Base-by-base conservation (phyloP, 176 grass and related monocot species). In the Aegilops tauschii region DNA sequence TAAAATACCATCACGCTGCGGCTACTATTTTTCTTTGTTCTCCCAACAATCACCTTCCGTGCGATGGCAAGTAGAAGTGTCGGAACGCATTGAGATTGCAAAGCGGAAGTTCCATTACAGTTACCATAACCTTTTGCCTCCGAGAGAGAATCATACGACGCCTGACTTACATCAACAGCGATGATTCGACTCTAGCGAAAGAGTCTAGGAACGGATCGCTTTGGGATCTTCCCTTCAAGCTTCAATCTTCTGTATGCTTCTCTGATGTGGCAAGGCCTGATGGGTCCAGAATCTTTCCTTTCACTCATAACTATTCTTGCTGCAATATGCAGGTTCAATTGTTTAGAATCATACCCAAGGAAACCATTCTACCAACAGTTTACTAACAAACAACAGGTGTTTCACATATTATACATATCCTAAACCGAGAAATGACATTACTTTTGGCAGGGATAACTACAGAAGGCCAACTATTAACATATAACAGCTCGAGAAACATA, bases 221-320 rank as follows among this genome's bases (percentile, higher is more conserved):
- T 82, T 3, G 90, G 92, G 75, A 92, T 91, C 80, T 96, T 96
- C 52, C 94, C 94, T 91, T 94, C 89, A 61, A 96, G 90, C 80
- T 92, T 99, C 82, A 99, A 29, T 82, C 97, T 90, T 92, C 97
- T 85, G 82, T 87, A 99, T 30, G 97, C 83, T 92, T 99, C 92
- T 86, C 92, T 93, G 32, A 99, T 88, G 63, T 99, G 97, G 80
- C 92, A 94, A 54, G 97, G 94, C 82, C 94, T 99, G 84, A 99
- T 94, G 25, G 97, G 90, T 65, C 94, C 97, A 76, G 87, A 93
- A 77, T 99, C 89, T 31, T 99, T 93, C 84, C 90, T 90, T 83
- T 94, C 97, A 29, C 45, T 87, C 97, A 97, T 95, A 47, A 99
- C 90, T 76, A 92, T 18, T 87, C 94, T 91, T 61, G 94, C 92